Conservation (phyloP, 257 asterid species). For the Cruciata laevipes region DNA sequence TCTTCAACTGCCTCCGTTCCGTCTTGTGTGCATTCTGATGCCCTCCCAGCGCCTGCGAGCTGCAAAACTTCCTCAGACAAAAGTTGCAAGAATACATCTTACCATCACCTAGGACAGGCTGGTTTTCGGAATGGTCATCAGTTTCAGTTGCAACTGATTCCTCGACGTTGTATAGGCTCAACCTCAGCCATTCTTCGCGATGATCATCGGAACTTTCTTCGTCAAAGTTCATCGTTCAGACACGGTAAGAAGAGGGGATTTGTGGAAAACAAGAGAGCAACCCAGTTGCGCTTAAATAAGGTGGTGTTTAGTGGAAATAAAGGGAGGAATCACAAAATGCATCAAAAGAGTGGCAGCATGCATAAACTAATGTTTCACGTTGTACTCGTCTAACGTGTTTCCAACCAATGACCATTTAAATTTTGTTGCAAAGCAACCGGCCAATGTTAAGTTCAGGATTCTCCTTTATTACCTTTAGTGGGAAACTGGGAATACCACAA, state of each 20-base stretch:
- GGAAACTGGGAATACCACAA: conserved; percentile 9
- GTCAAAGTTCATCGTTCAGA: conserved; percentile 3
- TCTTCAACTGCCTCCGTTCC: conserved; percentile 17
- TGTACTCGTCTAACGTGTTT: conserved; percentile 5
- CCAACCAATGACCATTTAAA: conserved; percentile 7
- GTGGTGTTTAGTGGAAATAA: too few species aligned
- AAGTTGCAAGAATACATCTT: conserved; percentile 18
- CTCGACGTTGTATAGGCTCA: conserved; percentile 6
- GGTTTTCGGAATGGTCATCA: background rate
- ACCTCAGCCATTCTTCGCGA: conserved; percentile 11
- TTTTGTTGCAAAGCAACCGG: conserved; percentile 7
- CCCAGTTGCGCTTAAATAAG: conserved; percentile 7
- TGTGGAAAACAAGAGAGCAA: too few species aligned
- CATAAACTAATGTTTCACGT: conserved; percentile 6
- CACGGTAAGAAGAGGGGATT: background rate
- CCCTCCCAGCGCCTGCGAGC: conserved; percentile 25
- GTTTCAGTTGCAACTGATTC: background rate
- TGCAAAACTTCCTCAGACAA: conserved; percentile 17
- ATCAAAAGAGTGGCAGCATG: conserved; percentile 4
- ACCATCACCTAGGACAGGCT: background rate
- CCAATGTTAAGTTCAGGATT: conserved; percentile 16
- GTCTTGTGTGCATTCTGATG: conserved; percentile 27
- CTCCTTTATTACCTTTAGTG: conserved; percentile 13
- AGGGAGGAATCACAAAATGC: conserved; percentile 7
- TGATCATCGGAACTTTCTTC: background rate